Evolutionary conservation across 2,329 filamentous ascomycete genomes (phyloP).

Genomic region (Trichophyton mentagrophytes): DNA sequence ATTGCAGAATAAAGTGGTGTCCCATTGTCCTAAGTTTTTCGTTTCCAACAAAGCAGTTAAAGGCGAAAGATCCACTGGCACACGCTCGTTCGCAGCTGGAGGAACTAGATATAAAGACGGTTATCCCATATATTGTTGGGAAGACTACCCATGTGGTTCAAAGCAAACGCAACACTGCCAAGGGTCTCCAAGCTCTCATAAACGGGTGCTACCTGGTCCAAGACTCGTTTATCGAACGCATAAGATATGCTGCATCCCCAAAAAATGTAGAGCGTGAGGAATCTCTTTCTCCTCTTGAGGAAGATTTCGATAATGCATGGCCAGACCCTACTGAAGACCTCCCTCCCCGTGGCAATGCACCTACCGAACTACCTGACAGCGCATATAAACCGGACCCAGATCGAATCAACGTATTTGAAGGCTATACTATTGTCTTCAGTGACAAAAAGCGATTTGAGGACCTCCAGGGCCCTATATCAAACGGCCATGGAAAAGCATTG

Average conservation of each 20-base stretch:
- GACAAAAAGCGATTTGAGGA: conserved; percentile 62
- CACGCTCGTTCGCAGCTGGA: conserved; percentile 56
- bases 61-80: conserved; percentile 48
- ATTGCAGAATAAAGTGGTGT: conserved; percentile 58
- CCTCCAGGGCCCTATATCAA: conserved; percentile 60
- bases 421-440: conserved; percentile 81
- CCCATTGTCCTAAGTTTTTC: conserved; percentile 73
- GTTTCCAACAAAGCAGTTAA: conserved; percentile 57
- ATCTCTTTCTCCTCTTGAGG: conserved; percentile 50
- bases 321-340: conserved; percentile 60
- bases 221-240: conserved; percentile 55
- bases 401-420: conserved; percentile 63
- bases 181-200: conserved; percentile 74
- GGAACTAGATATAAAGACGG: conserved; percentile 76
- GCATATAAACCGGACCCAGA: conserved; percentile 57
- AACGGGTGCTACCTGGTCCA: conserved; percentile 68
- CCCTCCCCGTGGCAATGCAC: conserved; percentile 64
- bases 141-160: conserved; percentile 79
- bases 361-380: conserved; percentile 52
- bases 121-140: conserved; percentile 55
- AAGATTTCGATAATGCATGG: conserved; percentile 68
- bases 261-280: conserved; percentile 40
- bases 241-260: conserved; percentile 48
- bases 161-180: conserved; percentile 78
- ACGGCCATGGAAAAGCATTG: conserved; percentile 71